These are phyloP conservation scores for Heliamphora exappendiculata DNA, from an alignment of 148 eudicot species.

Conservation along the genomic window DNA sequence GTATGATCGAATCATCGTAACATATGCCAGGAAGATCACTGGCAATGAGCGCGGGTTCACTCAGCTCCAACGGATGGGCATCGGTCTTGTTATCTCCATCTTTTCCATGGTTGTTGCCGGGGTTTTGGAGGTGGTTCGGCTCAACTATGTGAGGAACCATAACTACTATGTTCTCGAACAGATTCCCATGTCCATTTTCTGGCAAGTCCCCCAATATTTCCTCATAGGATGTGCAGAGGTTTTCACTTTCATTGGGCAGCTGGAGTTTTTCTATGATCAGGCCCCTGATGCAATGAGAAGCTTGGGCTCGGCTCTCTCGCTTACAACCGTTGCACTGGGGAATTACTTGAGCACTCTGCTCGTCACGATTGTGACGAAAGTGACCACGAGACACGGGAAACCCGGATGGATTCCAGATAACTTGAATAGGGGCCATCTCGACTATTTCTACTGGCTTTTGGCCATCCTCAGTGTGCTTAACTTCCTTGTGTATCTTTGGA, in stretches of 20 bases:
- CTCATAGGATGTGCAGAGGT: constrained; percentile 9
- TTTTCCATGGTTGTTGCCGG: constrained; percentile 42
- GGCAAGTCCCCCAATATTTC: constrained; percentile 43
- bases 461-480: constrained; percentile 3
- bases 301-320: constrained; percentile 6
- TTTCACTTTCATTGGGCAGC: constrained; percentile 8
- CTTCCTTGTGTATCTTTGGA: constrained; percentile 1
- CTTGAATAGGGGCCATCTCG: constrained; percentile 10
- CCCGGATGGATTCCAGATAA: constrained; percentile 10
- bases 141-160: constrained; percentile 18
- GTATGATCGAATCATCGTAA: constrained; percentile 45
- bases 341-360: constrained; percentile 11
- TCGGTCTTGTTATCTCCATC: constrained; percentile 41
- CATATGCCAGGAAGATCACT: constrained; percentile 25
- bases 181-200: constrained; percentile 31
- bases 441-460: constrained; percentile 13
- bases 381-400: constrained; percentile 7
- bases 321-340: constrained; percentile 7
- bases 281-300: constrained; percentile 11
- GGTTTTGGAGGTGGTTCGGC: constrained; percentile 30
- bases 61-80: constrained; percentile 50
- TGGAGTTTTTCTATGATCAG: constrained; percentile 14
- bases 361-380: background rate
- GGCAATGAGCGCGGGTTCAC: constrained; percentile 47
- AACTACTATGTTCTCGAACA: constrained; percentile 14